Evolutionary conservation across 225 moss, liverwort and hornwort species (phyloP), one percentile per base, ranked within the genome.

Genomic region (Sphagnum contortum): DNA sequence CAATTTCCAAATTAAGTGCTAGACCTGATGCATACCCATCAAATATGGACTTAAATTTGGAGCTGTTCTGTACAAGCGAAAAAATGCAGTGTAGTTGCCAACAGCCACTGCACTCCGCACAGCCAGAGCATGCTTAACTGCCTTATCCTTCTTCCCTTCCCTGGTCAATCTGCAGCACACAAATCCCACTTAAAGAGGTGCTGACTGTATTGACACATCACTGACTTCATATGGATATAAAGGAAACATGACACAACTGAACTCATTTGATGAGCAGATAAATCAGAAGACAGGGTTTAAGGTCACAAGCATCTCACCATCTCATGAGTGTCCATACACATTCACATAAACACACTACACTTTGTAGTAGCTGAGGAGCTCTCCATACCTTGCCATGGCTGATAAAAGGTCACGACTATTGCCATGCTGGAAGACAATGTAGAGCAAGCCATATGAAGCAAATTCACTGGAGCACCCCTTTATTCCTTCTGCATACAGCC

Each of bases 81-180:
- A 98, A 87, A 98, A 98, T 14, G 91, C 63, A 5, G 87, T 89
- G 61, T 98, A 98, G 76, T 98, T 88, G 64, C 98, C 98, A 9
- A 92, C 73, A 58, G 84, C 89, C 55, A 98, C 81, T 65, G 98
- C 93, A 61, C 85, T 83, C 12, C 98, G 80, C 5, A 98, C 92
- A 8, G 80, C 70, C 61, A 98, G 71, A 48, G 93, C 98, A 66
- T 98, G 93, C 66, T 87, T 47, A 57, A 98, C 86, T 62, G 91
- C 84, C 0, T 72, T 64, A 63, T 98, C 89, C 14, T 78, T 76
- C 82, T 80, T 73, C 4, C 81, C 81, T 14, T 55, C 74, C 0
- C 13, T 57, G 3, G 73, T 64, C 66, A 81, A 56, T 61, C 74
- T 65, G 59, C 71, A 12, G 14, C 8, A 13, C 44, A 64, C 29